A percentile compares a stretch with the other conserved stretches of the same genome.
Conservation (phyloP, 495 filamentous ascomycete genomes). For the Aspergillus cristatus region DNA sequence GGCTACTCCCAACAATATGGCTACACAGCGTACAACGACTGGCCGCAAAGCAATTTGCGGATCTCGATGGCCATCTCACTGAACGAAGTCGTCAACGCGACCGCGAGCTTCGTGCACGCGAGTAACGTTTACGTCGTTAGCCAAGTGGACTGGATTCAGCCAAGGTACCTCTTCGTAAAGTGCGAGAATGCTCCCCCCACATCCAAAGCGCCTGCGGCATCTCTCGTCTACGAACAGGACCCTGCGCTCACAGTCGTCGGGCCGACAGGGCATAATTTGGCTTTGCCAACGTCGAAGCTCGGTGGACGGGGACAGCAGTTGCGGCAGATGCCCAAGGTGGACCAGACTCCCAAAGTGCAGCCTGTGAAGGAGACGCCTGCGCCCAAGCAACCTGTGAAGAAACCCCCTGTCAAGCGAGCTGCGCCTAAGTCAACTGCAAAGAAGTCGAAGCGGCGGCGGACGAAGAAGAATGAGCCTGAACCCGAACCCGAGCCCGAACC, state of each 20-base stretch:
- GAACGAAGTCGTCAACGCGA: constrained; percentile 80
- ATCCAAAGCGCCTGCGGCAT: constrained; percentile 11
- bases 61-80: constrained; percentile 57
- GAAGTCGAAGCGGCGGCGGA: constrained; percentile 5
- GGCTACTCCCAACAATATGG: constrained; percentile 48
- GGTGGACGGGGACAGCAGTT: constrained; percentile 23
- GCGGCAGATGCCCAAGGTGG: neutral
- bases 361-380: constrained; percentile 15
- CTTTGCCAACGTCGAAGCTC: constrained; percentile 45
- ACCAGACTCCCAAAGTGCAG: no score
- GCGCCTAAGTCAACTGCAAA: constrained; percentile 13
- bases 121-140: constrained; percentile 62
- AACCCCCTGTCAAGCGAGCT: no score
- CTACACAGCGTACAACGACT: constrained; percentile 18
- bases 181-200: no score
- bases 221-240: constrained; percentile 51
- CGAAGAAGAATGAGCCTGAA: neutral
- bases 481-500: no score
- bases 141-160: constrained; percentile 82
- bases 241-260: constrained; percentile 36
- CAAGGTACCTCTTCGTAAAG: constrained; percentile 81
- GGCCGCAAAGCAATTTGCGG: constrained; percentile 57
- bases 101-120: constrained; percentile 46
- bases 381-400: no score
- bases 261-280: constrained; percentile 13